Conservation (phyloP, 2,329 filamentous ascomycete genomes). For the Aspergillus sp. region DNA sequence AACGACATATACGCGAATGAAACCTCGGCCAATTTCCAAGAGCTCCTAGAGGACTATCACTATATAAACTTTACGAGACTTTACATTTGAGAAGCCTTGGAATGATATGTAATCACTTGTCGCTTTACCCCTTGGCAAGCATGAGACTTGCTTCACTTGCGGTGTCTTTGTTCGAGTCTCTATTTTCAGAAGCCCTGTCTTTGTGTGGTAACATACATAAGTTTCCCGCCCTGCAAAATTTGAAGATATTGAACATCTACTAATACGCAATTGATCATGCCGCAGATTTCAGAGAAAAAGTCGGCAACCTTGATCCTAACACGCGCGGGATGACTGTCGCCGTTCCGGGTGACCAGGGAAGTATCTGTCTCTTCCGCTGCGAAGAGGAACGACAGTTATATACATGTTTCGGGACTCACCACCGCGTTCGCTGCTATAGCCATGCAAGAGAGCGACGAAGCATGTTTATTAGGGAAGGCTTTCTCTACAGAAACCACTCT, state of each 20-base stretch:
- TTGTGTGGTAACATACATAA: neutral
- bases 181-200: neutral
- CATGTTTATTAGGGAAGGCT: neutral
- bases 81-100: constrained; percentile 21
- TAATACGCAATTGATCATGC: neutral
- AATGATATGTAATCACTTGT: constrained; percentile 10
- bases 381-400: constrained; percentile 19
- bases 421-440: constrained; percentile 13
- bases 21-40: constrained; percentile 20
- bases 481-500: constrained; percentile 3
- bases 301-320: constrained; percentile 27
- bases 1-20: constrained; percentile 23
- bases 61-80: constrained; percentile 23
- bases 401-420: constrained; percentile 18
- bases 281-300: constrained; percentile 28
- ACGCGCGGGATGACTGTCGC: constrained; percentile 24
- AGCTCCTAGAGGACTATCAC: constrained; percentile 18
- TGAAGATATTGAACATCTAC: neutral
- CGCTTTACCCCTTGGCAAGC: too few species aligned
- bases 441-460: neutral
- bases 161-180: neutral
- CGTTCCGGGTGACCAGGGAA: constrained; percentile 25
- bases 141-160: neutral
- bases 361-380: constrained; percentile 26
- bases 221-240: neutral